Percentiles rank a stretch among this genome's conserved stretches.
These are phyloP conservation scores for Aspergillus leporis DNA, from an alignment of 495 filamentous ascomycete species.

Conservation along the genomic window DNA sequence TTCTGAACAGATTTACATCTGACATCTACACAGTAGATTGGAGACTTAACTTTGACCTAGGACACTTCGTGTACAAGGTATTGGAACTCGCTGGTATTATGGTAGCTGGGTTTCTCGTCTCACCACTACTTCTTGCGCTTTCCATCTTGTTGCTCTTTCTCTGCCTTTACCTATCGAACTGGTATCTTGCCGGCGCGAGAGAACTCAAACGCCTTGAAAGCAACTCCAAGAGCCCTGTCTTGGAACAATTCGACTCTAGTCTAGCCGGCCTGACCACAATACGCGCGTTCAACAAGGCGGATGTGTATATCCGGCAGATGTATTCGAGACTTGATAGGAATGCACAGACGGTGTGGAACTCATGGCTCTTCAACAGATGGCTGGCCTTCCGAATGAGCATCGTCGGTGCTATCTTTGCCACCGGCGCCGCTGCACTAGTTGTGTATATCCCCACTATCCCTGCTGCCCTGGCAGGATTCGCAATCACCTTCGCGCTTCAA, in stretches of 20 bases:
- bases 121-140: slow-evolving; percentile 27
- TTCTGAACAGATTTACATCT: slow-evolving; percentile 74
- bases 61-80: slow-evolving; percentile 54
- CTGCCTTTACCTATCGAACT: slow-evolving; percentile 54
- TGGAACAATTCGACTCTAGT: slow-evolving; percentile 68
- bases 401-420: slow-evolving; percentile 69
- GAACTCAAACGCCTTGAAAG: slow-evolving; percentile 73
- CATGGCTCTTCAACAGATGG: slow-evolving; percentile 74
- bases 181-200: slow-evolving; percentile 66
- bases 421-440: slow-evolving; percentile 63
- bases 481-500: slow-evolving; percentile 59
- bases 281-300: slow-evolving; percentile 64
- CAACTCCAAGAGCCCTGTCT: slow-evolving; percentile 67
- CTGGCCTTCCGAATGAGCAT: slow-evolving; percentile 69
- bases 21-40: slow-evolving; percentile 70
- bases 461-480: slow-evolving; percentile 78
- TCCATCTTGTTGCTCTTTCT: slow-evolving; percentile 32
- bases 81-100: slow-evolving; percentile 32
- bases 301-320: slow-evolving; percentile 65
- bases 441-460: slow-evolving; percentile 64
- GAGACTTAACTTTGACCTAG: slow-evolving; percentile 59
- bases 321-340: slow-evolving; percentile 62
- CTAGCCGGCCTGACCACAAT: slow-evolving; percentile 71
- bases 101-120: slow-evolving; percentile 30
- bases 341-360: slow-evolving; percentile 58